These are phyloP conservation scores for Ustilago hordei DNA, from an alignment of 1,284 basidiomycete species.

Conservation along the genomic window DNA sequence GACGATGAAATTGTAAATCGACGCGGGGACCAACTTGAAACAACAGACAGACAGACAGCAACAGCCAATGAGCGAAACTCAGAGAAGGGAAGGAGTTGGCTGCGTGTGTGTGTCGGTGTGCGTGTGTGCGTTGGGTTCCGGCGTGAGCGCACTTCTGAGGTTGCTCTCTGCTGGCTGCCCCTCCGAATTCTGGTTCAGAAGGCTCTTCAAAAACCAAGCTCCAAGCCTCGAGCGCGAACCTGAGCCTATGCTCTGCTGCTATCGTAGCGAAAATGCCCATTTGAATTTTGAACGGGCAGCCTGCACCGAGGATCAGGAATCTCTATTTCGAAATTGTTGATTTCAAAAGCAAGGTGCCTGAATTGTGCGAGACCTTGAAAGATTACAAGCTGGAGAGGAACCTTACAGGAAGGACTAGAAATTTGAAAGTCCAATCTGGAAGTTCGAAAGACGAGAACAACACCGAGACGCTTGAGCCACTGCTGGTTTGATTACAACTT, in stretches of 20 bases:
- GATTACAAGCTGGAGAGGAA: not conserved
- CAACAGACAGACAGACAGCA: conserved; percentile 6
- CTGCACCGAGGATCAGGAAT: conserved; percentile 1
- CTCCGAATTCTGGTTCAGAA: conserved; percentile 10
- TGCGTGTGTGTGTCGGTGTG: conserved; percentile 8
- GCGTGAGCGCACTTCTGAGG: conserved; percentile 7
- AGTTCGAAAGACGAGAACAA: conserved; percentile 2
- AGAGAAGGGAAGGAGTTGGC: conserved; percentile 3
- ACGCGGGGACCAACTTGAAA: conserved; percentile 32
- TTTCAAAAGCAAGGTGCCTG: not conserved
- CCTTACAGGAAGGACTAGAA: not conserved
- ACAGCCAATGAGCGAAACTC: conserved; percentile 20
- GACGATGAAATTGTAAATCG: conserved; percentile 23
- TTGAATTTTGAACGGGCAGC: not conserved
- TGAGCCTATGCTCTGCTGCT: conserved; percentile 4
- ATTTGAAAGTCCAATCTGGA: not conserved
- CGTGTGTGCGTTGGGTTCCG: conserved; percentile 8
- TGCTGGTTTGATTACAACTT: not conserved
- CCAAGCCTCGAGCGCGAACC: conserved; percentile 7
- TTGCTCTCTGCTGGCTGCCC: conserved; percentile 23
- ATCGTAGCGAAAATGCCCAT: conserved; percentile 13
- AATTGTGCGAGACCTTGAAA: not conserved
- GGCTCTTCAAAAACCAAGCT: not conserved
- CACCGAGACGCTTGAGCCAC: conserved; percentile 18
- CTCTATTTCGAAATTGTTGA: not conserved